Percentiles rank a stretch among this genome's conserved stretches.
Evolutionary conservation across 495 filamentous ascomycete species (phyloP).

Genomic region (Aspergillus nanangensis): DNA sequence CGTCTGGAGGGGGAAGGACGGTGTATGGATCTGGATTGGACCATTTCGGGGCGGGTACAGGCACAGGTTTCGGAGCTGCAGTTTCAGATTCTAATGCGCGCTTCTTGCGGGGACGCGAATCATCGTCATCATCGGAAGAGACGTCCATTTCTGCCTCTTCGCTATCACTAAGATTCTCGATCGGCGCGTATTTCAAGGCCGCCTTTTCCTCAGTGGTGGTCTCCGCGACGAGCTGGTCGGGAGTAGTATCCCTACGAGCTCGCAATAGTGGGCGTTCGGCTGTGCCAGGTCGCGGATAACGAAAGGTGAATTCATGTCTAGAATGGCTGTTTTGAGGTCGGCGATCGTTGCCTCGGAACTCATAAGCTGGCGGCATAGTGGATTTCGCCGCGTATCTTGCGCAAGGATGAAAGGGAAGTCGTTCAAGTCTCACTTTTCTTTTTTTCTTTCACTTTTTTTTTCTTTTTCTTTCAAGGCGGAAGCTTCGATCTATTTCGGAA

Average conservation of each 20-base stretch:
- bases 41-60: constrained; percentile 60
- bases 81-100: constrained; percentile 46
- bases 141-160: constrained; percentile 69
- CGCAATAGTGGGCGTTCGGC: constrained; percentile 44
- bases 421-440: too few species aligned
- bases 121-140: constrained; percentile 40
- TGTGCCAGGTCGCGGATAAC: constrained; percentile 30
- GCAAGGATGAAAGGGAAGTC: too few species aligned
- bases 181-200: constrained; percentile 35
- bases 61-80: constrained; percentile 23
- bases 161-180: constrained; percentile 65
- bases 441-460: too few species aligned
- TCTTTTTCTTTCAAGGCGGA: too few species aligned
- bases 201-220: constrained; percentile 22
- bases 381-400: not conserved
- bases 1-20: constrained; percentile 67
- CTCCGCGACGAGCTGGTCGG: constrained; percentile 29
- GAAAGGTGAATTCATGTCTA: constrained; percentile 43
- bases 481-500: too few species aligned
- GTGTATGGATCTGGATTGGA: constrained; percentile 94
- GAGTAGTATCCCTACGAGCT: constrained; percentile 29
- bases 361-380: constrained; percentile 23
- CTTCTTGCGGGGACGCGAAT: constrained; percentile 42
- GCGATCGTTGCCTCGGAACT: constrained; percentile 36
- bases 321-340: constrained; percentile 17